These are phyloP conservation scores for Tripterygium wilfordii DNA, from an alignment of 177 flowering plant species.

Conservation along the genomic window DNA sequence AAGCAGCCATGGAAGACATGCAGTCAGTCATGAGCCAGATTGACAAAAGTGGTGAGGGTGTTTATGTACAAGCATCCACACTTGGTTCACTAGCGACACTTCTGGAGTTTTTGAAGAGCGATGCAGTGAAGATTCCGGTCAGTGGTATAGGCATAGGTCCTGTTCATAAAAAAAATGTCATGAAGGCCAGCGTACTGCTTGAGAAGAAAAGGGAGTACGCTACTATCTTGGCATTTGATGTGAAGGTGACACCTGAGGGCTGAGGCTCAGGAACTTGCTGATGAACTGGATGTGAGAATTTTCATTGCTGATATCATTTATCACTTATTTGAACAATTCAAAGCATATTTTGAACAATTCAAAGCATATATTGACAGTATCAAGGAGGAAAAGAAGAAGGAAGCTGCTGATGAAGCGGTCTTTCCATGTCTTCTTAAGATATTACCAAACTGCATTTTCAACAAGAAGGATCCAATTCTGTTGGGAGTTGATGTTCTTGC, in stretches of 20 bases:
- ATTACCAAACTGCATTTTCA: conserved; percentile 80
- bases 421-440: conserved; percentile 93
- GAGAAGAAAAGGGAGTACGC: conserved; percentile 96
- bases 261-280: conserved; percentile 93
- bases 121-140: conserved; percentile 83
- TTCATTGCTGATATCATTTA: conserved; percentile 94
- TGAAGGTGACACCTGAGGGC: conserved; percentile 94
- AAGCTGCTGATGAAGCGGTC: conserved; percentile 89
- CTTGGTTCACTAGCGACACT: conserved; percentile 94
- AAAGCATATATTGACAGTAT: conserved; percentile 88
- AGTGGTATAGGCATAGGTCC: conserved; percentile 95
- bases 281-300: conserved; percentile 83
- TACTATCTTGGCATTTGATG: conserved; percentile 94
- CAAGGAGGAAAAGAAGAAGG: conserved; percentile 91
- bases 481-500: conserved; percentile 92
- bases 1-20: conserved; percentile 84
- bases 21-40: conserved; percentile 81
- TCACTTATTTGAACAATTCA: conserved; percentile 94
- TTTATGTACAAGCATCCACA: conserved; percentile 94
- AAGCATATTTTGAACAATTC: conserved; percentile 93
- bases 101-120: conserved; percentile 84
- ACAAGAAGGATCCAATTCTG: conserved; percentile 93
- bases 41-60: conserved; percentile 95
- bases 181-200: conserved; percentile 97
- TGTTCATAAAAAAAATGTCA: conserved; percentile 92